Conservation (phyloP, 2,329 filamentous ascomycete species). For the Diaporthe nobilis region DNA sequence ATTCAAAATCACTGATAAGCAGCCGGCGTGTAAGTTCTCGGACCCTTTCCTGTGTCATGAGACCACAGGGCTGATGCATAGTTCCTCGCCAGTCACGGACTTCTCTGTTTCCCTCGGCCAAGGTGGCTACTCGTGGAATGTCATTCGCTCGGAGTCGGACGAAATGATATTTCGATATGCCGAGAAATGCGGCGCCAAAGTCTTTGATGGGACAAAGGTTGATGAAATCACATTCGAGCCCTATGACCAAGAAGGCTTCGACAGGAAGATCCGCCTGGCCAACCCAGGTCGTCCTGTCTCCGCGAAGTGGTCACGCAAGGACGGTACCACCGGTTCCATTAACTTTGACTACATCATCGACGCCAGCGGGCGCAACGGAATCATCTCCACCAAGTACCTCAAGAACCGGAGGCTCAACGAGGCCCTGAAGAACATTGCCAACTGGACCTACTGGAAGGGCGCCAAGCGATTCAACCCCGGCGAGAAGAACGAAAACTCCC, state of each 20-base stretch:
- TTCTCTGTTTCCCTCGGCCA: conserved; percentile 58
- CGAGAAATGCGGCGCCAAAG: conserved; percentile 54
- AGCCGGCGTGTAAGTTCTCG: neutral
- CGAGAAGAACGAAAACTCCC: conserved; percentile 52
- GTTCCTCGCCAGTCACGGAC: conserved; percentile 54
- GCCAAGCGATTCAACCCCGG: conserved; percentile 3
- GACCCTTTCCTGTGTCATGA: neutral
- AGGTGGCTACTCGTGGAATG: conserved; percentile 59
- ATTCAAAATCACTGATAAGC: conserved; percentile 53
- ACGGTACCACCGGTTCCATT: conserved; percentile 54
- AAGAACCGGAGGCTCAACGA: conserved; percentile 63
- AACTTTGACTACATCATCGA: conserved; percentile 64
- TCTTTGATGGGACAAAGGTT: conserved; percentile 58
- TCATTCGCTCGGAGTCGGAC: conserved; percentile 62
- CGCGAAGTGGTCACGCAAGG: conserved; percentile 53
- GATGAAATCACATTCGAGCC: conserved; percentile 50
- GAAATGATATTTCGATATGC: conserved; percentile 61
- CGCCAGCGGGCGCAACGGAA: conserved; percentile 60
- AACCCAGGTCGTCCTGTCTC: conserved; percentile 48
- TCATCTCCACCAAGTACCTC: conserved; percentile 63
- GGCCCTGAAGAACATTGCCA: conserved; percentile 64
- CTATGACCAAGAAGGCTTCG: neutral
- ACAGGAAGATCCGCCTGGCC: conserved; percentile 36
- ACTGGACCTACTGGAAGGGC: conserved; percentile 63
- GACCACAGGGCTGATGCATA: neutral